A percentile compares a stretch with the other conserved stretches of the same genome.
phyloP scores from a whole-genome alignment of 2,329 filamentous ascomycete genomes.

The Colletotrichum coccodes region DNA sequence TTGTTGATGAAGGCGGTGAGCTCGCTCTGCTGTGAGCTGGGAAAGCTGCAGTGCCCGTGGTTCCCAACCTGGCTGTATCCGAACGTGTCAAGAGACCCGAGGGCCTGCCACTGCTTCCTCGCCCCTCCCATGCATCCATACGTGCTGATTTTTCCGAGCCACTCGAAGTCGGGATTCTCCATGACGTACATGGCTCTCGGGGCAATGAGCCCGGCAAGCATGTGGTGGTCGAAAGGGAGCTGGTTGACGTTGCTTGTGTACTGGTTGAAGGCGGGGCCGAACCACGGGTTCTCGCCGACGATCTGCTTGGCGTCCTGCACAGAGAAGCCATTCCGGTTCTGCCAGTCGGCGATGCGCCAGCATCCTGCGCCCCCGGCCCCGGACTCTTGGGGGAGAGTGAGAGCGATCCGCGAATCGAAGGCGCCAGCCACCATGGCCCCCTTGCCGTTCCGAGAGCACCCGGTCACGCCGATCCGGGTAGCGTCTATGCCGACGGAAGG shows the following conservation, averaged over 20 bases:
- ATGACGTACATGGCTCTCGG: slow-evolving; percentile 60
- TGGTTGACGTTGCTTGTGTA: slow-evolving; percentile 58
- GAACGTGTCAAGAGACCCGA: slow-evolving; percentile 57
- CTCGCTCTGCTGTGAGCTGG: slow-evolving; percentile 51
- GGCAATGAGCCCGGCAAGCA: slow-evolving; percentile 60
- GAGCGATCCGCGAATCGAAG: slow-evolving; percentile 57
- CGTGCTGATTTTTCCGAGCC: slow-evolving; percentile 59
- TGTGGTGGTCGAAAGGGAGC: slow-evolving; percentile 63
- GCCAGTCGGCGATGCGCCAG: slow-evolving; percentile 50
- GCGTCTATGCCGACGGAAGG: slow-evolving; percentile 50
- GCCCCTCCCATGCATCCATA: slow-evolving; percentile 61
- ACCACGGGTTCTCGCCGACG: slow-evolving; percentile 64
- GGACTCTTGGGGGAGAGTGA: slow-evolving; percentile 60
- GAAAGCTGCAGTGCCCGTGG: slow-evolving; percentile 62
- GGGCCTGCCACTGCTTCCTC: slow-evolving; percentile 56
- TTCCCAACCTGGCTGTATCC: slow-evolving; percentile 59
- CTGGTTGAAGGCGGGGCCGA: slow-evolving; percentile 60
- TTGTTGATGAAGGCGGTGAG: slow-evolving; percentile 60
- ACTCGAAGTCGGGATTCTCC: slow-evolving; percentile 61
- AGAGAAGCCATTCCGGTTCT: slow-evolving; percentile 53
- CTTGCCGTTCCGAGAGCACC: slow-evolving; percentile 63
- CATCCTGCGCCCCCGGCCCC: slow-evolving; percentile 60
- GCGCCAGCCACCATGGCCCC: slow-evolving; percentile 60
- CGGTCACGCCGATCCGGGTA: slow-evolving; percentile 53
- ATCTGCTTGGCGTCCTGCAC: slow-evolving; percentile 62